Evolutionary conservation across 768 basidiomycete species (phyloP).

Genomic region (Leccinum rimulosum): DNA sequence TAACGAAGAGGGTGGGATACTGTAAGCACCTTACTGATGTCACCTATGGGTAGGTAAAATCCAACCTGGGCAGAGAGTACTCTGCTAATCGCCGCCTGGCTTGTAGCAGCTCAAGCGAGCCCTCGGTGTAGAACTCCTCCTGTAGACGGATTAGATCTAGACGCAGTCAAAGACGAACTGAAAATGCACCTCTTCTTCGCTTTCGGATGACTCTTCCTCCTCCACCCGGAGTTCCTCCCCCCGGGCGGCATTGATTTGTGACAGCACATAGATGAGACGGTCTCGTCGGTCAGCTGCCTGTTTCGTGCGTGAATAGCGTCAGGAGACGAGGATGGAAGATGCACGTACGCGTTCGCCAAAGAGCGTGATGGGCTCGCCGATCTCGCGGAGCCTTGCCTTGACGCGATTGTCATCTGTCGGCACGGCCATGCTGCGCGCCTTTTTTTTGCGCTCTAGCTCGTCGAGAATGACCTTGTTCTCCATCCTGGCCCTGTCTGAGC

Average conservation of each 20-base stretch:
- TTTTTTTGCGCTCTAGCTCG: constrained; percentile 97
- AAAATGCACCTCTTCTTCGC: constrained; percentile 69
- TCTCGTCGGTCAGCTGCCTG: constrained; percentile 96
- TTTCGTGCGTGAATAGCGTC: constrained; percentile 17
- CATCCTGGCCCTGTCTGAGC: constrained; percentile 69
- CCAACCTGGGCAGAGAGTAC: constrained; percentile 93
- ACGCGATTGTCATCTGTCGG: constrained; percentile 97
- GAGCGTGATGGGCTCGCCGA: constrained; percentile 95
- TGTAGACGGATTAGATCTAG: constrained; percentile 29
- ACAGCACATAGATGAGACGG: constrained; percentile 90
- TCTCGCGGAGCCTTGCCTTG: constrained; percentile 82
- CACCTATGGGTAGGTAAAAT: constrained; percentile 58
- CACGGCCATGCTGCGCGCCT: constrained; percentile 88
- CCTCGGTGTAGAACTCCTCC: constrained; percentile 96
- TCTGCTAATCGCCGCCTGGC: constrained; percentile 85
- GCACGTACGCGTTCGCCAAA: constrained; percentile 94
- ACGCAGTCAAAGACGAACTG: not conserved
- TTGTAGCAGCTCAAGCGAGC: constrained; percentile 82
- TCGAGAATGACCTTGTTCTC: constrained; percentile 89
- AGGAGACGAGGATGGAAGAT: not conserved
- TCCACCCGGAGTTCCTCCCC: constrained; percentile 79
- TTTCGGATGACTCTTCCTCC: constrained; percentile 64
- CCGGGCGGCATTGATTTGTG: constrained; percentile 87
- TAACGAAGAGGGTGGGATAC: constrained; percentile 37
- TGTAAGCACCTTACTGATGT: constrained; percentile 76